phyloP scores from a whole-genome alignment of 1,284 basidiomycete genomes.

The Xanthoconium separans region DNA sequence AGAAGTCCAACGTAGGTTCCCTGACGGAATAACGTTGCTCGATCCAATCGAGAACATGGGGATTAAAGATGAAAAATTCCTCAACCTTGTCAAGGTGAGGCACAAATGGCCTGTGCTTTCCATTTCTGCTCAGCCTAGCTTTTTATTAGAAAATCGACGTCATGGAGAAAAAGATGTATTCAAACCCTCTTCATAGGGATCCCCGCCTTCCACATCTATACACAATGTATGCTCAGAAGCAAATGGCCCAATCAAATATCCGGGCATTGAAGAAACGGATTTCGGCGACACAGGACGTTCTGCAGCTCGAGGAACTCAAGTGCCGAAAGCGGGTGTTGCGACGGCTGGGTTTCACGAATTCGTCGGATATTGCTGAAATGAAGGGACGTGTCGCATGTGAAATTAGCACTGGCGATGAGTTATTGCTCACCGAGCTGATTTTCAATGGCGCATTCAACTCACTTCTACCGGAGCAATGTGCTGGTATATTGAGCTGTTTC shows the following conservation, averaged over 20 bases:
- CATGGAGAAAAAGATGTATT: constrained; percentile 81
- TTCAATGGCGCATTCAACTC: constrained; percentile 97
- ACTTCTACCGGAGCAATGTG: constrained; percentile 88
- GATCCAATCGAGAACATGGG: constrained; percentile 97
- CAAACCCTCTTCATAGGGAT: constrained; percentile 74
- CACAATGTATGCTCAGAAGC: constrained; percentile 78
- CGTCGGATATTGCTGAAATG: constrained; percentile 93
- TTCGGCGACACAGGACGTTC: constrained; percentile 85
- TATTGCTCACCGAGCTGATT: constrained; percentile 94
- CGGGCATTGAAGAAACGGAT: constrained; percentile 82
- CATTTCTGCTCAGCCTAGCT: constrained; percentile 1
- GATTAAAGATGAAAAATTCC: constrained; percentile 93
- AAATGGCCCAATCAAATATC: constrained; percentile 68
- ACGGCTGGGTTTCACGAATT: constrained; percentile 86
- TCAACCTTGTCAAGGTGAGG: constrained; percentile 76
- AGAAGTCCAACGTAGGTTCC: constrained; percentile 90
- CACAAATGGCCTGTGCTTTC: background rate
- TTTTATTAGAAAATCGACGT: constrained; percentile 77
- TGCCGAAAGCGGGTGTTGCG: constrained; percentile 92
- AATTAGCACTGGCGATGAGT: constrained; percentile 95
- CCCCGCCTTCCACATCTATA: constrained; percentile 78
- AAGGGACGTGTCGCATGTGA: constrained; percentile 99
- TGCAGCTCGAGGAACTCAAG: constrained; percentile 97
- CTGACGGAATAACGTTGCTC: constrained; percentile 82
- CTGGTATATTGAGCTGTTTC: constrained; percentile 92